Evolutionary conservation across 2,329 filamentous ascomycete genomes (phyloP), one percentile per base, ranked within the genome.

Genomic region (Cladophialophora immunda): DNA sequence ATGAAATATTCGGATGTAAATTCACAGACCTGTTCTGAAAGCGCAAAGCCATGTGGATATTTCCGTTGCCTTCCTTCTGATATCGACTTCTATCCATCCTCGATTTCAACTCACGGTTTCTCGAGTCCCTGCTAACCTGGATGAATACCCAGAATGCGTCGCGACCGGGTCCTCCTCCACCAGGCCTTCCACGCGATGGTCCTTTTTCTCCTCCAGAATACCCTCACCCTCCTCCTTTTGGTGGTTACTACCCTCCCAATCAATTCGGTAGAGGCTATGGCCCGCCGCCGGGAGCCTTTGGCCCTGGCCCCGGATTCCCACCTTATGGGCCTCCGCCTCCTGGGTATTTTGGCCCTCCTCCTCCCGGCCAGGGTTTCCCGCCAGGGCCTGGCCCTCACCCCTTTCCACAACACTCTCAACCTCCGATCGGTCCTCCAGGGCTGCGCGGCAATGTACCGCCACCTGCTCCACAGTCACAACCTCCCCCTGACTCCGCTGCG

Each of bases 31-130:
- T 87, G 87, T 86, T 89, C 90, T 90, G 91, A 90, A 90, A 91
- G 93, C 93, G 93, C 93, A 97, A 93, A 85, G 90, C 86, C 87
- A 84, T 97, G 94, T 97, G 90, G 94, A 97, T 82, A 88, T 91
- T 90, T 97, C 94, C 93, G 94, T 97, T 97, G 94, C 93, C 94
- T 97, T 97, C 94, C 94, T 97, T 97, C 93, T 97, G 93, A 97
- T 89, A 6, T 61, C 32, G 29, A 22, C 8, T 36, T 6, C 32
- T 17, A 2, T 30, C 22, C 17, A 38, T 52, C 4, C 13, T 54
- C 45, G 27, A 57, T 64, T 27, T 32, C 45, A 17, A 22, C 11
- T 2, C 34, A 19, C n/a, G n/a, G 15, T 34, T 50, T 8, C 53
- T 61, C 57, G 47, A 65, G 47, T 32, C 25, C 29, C 9, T n/a